phyloP scores from a whole-genome alignment of 768 basidiomycete genomes.

The Tylopilus subfusipes region DNA sequence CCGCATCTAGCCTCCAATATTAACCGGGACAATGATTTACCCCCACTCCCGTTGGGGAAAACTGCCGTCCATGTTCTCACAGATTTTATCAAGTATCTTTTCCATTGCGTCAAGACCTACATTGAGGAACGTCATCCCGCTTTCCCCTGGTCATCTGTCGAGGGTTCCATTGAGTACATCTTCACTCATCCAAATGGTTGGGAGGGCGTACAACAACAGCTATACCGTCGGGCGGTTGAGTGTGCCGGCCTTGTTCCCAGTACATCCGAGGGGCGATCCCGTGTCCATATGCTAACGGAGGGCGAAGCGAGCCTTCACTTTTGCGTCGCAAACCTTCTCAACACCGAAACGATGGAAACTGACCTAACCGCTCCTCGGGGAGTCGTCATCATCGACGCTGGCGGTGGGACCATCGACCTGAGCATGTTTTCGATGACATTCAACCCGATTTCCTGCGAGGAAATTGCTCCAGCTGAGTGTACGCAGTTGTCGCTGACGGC shows the following conservation, averaged over 20 bases:
- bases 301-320: not conserved
- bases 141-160: not conserved
- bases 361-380: not conserved
- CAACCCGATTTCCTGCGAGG: not conserved
- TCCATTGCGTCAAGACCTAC: not conserved
- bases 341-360: not conserved
- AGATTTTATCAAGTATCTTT: not conserved
- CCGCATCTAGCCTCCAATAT: not conserved
- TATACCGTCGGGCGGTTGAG: not conserved
- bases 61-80: not conserved
- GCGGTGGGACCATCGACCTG: not conserved
- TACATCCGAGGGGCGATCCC: not conserved
- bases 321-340: not conserved
- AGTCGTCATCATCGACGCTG: not conserved
- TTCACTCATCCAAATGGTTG: conserved; percentile 24
- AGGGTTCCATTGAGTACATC: not conserved
- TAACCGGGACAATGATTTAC: not conserved
- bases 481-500: not conserved
- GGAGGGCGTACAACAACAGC: conserved; percentile 23
- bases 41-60: not conserved
- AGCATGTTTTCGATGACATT: not conserved
- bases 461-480: not conserved
- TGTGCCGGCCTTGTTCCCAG: not conserved
- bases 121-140: not conserved
- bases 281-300: not conserved